Evolutionary conservation across 129 eudicot genomes (phyloP).

Genomic region (Ambrosia artemisiifolia): DNA sequence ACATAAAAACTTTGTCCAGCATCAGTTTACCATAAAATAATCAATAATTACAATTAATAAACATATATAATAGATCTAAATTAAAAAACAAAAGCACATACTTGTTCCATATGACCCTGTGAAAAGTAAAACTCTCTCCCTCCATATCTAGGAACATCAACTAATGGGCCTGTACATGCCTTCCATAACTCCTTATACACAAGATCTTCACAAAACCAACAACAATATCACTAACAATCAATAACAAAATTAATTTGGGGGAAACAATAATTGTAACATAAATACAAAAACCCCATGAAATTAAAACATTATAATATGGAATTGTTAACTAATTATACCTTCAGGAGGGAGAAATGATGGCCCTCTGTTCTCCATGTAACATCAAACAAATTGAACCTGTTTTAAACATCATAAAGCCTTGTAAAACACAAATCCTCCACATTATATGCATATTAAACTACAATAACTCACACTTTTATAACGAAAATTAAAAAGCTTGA

Average conservation of each 20-base stretch:
- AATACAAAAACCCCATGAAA: not conserved
- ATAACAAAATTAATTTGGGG: no score
- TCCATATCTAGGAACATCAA: conserved; percentile 58
- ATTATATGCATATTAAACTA: no score
- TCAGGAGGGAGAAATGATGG: conserved; percentile 27
- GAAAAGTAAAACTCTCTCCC: conserved; percentile 83
- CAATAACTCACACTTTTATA: no score
- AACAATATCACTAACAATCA: no score
- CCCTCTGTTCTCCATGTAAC: conserved; percentile 34
- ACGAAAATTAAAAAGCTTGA: no score
- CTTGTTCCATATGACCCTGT: conserved; percentile 94
- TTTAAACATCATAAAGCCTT: conserved; percentile 1
- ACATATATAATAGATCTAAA: conserved; percentile 30
- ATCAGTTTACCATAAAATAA: no score
- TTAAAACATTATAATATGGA: not conserved
- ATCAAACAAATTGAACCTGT: conserved; percentile 18
- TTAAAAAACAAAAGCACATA: conserved; percentile 12
- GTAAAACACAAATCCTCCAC: conserved; percentile 10
- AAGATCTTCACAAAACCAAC: no score
- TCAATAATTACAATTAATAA: not conserved
- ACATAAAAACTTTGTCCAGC: no score
- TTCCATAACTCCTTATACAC: no score
- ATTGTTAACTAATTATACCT: conserved; percentile 24
- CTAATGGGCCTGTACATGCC: conserved; percentile 93
- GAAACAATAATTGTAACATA: not conserved